Evolutionary conservation across 2,329 filamentous ascomycete species (phyloP).

Genomic region (Hypoxylon sp.): DNA sequence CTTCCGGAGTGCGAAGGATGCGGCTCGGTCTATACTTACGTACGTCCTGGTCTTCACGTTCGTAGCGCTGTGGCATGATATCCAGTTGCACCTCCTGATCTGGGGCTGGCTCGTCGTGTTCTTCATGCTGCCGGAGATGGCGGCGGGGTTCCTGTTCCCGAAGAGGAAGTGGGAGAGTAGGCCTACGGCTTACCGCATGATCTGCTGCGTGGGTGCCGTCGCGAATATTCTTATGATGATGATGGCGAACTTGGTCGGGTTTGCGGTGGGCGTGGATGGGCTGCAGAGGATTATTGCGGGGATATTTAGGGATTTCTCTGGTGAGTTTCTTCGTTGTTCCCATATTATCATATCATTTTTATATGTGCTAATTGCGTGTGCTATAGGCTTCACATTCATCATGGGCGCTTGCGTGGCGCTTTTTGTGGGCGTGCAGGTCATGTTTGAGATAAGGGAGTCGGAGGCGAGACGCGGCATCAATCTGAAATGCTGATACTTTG

Average conservation of each 20-base stretch:
- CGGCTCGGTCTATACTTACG: constrained; percentile 76
- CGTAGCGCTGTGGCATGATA: constrained; percentile 98
- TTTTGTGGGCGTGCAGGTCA: constrained; percentile 90
- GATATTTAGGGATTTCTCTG: constrained; percentile 81
- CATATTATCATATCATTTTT: not conserved
- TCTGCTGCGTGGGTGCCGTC: constrained; percentile 86
- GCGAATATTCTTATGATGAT: constrained; percentile 95
- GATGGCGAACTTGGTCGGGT: constrained; percentile 92
- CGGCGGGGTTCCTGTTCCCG: constrained; percentile 81
- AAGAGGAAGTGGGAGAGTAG: constrained; percentile 76
- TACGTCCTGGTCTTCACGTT: constrained; percentile 94
- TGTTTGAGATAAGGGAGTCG: constrained; percentile 93
- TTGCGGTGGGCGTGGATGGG: constrained; percentile 92
- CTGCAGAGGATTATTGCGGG: constrained; percentile 80
- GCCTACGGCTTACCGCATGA: constrained; percentile 81
- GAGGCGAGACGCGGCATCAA: constrained; percentile 86
- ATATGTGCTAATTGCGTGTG: constrained; percentile 19
- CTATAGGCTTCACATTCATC: constrained; percentile 78
- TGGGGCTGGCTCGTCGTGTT: constrained; percentile 98
- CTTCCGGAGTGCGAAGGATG: constrained; percentile 61
- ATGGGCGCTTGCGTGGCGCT: constrained; percentile 77
- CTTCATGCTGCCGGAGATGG: constrained; percentile 91
- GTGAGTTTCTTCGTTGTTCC: constrained; percentile 58
- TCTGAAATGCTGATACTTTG: constrained; percentile 78
- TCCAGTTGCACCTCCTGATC: constrained; percentile 88